These are phyloP conservation scores for Eugenia klotzschiana DNA, from an alignment of 441 rosid genomes.

Conservation along the genomic window DNA sequence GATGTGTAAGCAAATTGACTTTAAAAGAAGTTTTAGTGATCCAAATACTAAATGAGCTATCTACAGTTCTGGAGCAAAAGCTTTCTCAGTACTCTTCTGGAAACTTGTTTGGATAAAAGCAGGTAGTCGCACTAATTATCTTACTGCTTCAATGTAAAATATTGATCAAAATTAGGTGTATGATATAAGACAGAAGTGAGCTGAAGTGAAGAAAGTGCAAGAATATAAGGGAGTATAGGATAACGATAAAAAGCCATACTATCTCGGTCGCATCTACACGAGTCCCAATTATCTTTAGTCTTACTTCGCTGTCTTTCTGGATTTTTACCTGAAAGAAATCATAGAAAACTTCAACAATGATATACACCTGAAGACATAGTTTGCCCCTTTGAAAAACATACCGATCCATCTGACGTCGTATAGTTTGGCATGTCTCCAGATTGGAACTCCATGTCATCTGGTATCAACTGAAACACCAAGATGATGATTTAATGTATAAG, in stretches of 20 bases:
- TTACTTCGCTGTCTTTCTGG: constrained; percentile 86
- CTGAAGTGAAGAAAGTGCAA: too few species aligned
- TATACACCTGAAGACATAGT: not conserved
- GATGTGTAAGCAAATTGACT: not conserved
- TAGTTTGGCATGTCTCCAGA: constrained; percentile 87
- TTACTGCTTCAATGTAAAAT: not conserved
- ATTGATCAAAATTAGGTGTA: not conserved
- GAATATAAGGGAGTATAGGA: not conserved
- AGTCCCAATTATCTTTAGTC: constrained; percentile 84
- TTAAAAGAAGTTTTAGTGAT: not conserved
- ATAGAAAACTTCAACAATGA: not conserved
- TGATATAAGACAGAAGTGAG: not conserved
- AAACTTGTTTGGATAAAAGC: not conserved
- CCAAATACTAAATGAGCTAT: not conserved
- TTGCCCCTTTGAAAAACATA: constrained; percentile 8
- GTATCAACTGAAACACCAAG: constrained; percentile 46
- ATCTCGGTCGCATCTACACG: constrained; percentile 90
- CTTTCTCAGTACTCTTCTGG: not conserved
- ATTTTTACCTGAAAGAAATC: constrained; percentile 55
- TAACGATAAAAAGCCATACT: constrained; percentile 21
- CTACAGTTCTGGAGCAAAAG: not conserved
- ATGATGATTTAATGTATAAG: not conserved
- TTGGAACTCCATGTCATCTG: constrained; percentile 94
- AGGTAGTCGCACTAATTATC: not conserved
- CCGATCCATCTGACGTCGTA: constrained; percentile 86